phyloP scores from a whole-genome alignment of 148 eudicot species.

The Agrostemma githago region DNA sequence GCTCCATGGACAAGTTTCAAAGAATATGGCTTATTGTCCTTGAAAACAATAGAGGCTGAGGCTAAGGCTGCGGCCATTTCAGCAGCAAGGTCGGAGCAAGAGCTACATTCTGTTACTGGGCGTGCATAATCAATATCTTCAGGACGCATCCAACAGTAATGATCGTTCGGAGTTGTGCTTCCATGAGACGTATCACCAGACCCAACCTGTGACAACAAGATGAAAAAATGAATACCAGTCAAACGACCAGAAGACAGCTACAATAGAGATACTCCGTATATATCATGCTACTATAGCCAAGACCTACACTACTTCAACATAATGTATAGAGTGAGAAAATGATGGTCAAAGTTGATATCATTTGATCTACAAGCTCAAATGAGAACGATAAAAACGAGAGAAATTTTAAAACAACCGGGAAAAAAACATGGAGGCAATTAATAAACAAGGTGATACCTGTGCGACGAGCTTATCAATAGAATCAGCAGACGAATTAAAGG shows the following conservation, averaged over 20 bases:
- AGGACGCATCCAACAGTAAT: constrained; percentile 89
- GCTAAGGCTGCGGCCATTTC: constrained; percentile 95
- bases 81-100: constrained; percentile 82
- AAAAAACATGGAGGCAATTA: not conserved
- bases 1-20: constrained; percentile 90
- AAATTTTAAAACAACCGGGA: no score
- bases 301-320: not conserved
- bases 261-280: not conserved
- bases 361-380: not conserved
- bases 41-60: constrained; percentile 85
- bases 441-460: constrained; percentile 45
- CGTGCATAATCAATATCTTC: constrained; percentile 77
- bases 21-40: constrained; percentile 80
- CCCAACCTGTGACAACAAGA: constrained; percentile 55
- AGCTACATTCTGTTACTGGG: constrained; percentile 50
- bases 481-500: constrained; percentile 84
- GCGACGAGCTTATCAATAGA: constrained; percentile 50
- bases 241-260: not conserved
- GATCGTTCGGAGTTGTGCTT: constrained; percentile 66
- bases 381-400: not conserved
- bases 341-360: not conserved
- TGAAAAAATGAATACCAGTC: not conserved
- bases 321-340: not conserved
- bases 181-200: constrained; percentile 68
- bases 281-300: not conserved